A percentile compares a stretch with the other conserved stretches of the same genome.
Evolutionary conservation across 1,139 yeast genomes (phyloP).

Genomic region (Meyerozyma guilliermondii): DNA sequence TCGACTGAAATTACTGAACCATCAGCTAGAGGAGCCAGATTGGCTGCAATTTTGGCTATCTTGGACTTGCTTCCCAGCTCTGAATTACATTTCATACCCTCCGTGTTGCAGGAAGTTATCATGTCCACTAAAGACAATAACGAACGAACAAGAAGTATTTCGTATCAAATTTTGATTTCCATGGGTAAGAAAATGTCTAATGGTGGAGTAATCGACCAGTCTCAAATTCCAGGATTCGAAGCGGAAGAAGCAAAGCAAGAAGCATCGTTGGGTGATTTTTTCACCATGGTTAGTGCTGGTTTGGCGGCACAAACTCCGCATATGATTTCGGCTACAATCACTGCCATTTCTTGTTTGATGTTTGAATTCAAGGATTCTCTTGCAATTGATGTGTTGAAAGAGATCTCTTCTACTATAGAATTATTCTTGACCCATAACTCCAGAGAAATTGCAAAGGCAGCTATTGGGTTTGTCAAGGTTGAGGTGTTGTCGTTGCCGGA

Average conservation of each 20-base stretch:
- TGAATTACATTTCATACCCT: constrained; percentile 73
- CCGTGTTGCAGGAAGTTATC: constrained; percentile 80
- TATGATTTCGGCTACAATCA: constrained; percentile 93
- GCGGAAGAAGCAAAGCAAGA: constrained; percentile 47
- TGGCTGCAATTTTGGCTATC: constrained; percentile 59
- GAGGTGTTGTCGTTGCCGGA: constrained; percentile 82
- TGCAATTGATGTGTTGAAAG: constrained; percentile 54
- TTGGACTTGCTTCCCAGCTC: constrained; percentile 56
- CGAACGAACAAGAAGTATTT: constrained; percentile 82
- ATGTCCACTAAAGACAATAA: constrained; percentile 90
- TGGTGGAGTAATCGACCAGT: constrained; percentile 67
- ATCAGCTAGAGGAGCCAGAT: constrained; percentile 78
- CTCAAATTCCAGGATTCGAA: constrained; percentile 66
- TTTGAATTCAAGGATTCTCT: constrained; percentile 75
- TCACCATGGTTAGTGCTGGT: constrained; percentile 95
- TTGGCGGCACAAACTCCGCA: constrained; percentile 90
- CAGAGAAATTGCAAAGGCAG: constrained; percentile 89
- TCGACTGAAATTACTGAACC: constrained; percentile 58
- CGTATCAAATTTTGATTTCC: constrained; percentile 68
- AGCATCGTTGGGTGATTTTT: constrained; percentile 74
- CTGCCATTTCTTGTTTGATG: constrained; percentile 81
- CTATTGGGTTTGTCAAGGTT: constrained; percentile 91
- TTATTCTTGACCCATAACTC: constrained; percentile 85
- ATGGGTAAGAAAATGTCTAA: constrained; percentile 77
- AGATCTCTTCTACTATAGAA: constrained; percentile 84